Conservation (phyloP, 345 rosid species). For the Clarkia xantiana region DNA sequence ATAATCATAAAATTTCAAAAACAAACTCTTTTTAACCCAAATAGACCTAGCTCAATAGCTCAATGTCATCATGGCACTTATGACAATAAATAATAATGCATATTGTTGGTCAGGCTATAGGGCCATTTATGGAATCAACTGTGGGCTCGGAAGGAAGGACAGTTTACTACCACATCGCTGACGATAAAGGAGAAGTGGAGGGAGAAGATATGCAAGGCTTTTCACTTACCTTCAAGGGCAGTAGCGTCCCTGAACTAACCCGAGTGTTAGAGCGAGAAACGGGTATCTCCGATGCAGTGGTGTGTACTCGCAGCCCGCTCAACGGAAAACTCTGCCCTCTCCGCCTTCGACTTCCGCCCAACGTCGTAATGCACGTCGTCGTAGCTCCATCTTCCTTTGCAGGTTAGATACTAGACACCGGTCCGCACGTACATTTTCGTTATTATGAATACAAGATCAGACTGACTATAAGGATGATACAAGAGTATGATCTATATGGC, state of each 20-base stretch:
- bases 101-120: slow-evolving; percentile 34
- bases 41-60: too few relatives aligned
- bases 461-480: too few relatives aligned
- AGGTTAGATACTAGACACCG: background rate
- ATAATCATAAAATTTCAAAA: too few relatives aligned
- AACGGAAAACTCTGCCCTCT: slow-evolving; percentile 69
- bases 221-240: slow-evolving; percentile 52
- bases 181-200: slow-evolving; percentile 52
- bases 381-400: slow-evolving; percentile 29
- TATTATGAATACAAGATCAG: too few relatives aligned
- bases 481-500: too few relatives aligned
- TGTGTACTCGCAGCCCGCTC: slow-evolving; percentile 73
- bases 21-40: too few relatives aligned
- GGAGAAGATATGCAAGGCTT: slow-evolving; percentile 35
- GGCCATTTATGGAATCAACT: slow-evolving; percentile 31
- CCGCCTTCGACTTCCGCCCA: slow-evolving; percentile 76
- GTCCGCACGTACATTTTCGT: too few relatives aligned
- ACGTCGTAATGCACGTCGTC: slow-evolving; percentile 58
- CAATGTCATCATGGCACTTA: too few relatives aligned
- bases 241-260: slow-evolving; percentile 45
- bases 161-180: slow-evolving; percentile 58
- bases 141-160: slow-evolving; percentile 60
- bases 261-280: slow-evolving; percentile 51
- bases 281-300: slow-evolving; percentile 37
- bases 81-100: background rate